Conservation (phyloP, 2,329 filamentous ascomycete genomes). For the Fusarium subtropicale region DNA sequence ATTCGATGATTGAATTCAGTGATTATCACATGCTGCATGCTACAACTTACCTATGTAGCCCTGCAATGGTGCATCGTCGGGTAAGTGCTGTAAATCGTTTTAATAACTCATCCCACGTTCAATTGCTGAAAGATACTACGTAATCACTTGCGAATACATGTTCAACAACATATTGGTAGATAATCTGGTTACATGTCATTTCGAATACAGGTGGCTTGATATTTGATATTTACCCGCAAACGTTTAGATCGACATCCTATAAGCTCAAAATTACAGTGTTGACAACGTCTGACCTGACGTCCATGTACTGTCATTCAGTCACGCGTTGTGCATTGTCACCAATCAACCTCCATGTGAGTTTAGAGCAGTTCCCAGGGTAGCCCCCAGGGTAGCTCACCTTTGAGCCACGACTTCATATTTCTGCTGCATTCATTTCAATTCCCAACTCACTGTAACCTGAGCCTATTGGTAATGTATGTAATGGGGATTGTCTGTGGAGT, state of each 20-base stretch:
- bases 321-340: background rate
- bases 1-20: background rate
- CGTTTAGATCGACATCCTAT: background rate
- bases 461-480: conserved; percentile 2
- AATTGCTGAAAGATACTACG: background rate
- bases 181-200: background rate
- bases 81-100: background rate
- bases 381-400: background rate
- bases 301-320: background rate
- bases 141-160: no score
- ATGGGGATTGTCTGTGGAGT: conserved; percentile 4
- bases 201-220: background rate
- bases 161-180: no score
- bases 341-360: background rate
- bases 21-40: background rate
- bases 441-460: background rate
- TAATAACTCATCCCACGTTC: background rate
- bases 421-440: background rate
- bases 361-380: background rate
- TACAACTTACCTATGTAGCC: background rate
- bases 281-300: background rate
- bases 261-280: background rate
- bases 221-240: no score
- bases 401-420: background rate
- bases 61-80: background rate